These are phyloP conservation scores for Ophiostoma novo-ulmi DNA, from an alignment of 2,329 filamentous ascomycete genomes.

Conservation along the genomic window DNA sequence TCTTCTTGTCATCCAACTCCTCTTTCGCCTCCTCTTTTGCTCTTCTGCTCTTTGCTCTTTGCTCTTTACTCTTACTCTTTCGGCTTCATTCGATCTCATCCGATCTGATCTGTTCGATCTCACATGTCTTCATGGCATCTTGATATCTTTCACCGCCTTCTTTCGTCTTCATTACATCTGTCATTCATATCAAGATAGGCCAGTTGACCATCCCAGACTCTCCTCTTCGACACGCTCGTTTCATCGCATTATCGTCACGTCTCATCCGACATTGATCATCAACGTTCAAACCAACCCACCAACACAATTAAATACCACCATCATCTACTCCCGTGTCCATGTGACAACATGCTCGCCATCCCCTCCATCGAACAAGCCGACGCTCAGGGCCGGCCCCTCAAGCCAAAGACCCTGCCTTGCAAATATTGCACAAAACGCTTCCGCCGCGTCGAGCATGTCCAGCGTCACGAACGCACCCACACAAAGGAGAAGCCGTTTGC, in stretches of 20 bases:
- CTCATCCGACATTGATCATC: no score
- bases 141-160: no score
- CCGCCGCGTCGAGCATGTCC: conserved; percentile 60
- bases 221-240: background rate
- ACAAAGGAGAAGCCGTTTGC: conserved; percentile 62
- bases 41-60: background rate
- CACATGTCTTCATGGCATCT: no score
- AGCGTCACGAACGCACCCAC: conserved; percentile 59
- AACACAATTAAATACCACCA: no score
- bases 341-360: conserved; percentile 45
- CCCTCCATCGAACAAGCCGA: conserved; percentile 49
- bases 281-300: background rate
- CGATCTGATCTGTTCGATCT: no score
- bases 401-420: conserved; percentile 58
- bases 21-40: background rate
- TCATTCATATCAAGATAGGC: no score
- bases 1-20: background rate
- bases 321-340: background rate
- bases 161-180: no score
- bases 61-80: background rate
- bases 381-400: conserved; percentile 51
- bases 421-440: conserved; percentile 60
- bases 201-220: no score
- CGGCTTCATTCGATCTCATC: background rate
- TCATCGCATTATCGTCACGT: no score